A percentile compares a stretch with the other conserved stretches of the same genome.
These are phyloP conservation scores for Colletotrichum liriopes DNA, from an alignment of 2,329 filamentous ascomycete species.

Conservation along the genomic window DNA sequence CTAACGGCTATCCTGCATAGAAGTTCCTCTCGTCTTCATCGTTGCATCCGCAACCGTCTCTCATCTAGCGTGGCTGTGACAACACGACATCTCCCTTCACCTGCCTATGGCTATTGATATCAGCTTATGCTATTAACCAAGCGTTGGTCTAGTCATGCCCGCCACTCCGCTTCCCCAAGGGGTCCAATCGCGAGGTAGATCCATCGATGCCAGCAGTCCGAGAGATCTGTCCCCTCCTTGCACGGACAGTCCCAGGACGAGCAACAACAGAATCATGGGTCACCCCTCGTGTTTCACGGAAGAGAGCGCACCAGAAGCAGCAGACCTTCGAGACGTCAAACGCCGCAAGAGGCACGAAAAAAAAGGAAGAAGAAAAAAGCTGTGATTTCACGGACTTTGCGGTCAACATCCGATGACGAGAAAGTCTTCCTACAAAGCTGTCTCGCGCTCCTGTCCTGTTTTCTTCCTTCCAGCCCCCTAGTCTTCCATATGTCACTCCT, in stretches of 20 bases:
- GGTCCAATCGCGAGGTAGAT: conserved; percentile 35
- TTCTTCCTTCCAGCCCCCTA: not conserved
- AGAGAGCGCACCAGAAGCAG: conserved; percentile 18
- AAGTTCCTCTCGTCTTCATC: not conserved
- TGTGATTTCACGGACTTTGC: conserved; percentile 20
- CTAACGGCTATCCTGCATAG: not conserved
- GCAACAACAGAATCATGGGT: conserved; percentile 35
- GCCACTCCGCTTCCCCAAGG: conserved; percentile 19
- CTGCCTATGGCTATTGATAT: not conserved
- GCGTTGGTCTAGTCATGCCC: not conserved
- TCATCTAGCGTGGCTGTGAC: conserved; percentile 2
- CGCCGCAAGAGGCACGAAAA: conserved; percentile 35
- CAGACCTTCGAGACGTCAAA: conserved; percentile 38
- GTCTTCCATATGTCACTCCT: conserved; percentile 10
- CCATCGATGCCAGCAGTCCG: conserved; percentile 24
- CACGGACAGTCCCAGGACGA: conserved; percentile 34
- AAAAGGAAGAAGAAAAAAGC: not conserved
- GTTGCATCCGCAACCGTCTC: conserved; percentile 14
- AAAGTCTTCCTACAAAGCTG: conserved; percentile 34
- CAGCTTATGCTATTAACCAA: conserved; percentile 13
- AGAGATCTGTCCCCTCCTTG: conserved; percentile 25
- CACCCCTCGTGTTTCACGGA: conserved; percentile 38
- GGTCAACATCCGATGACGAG: conserved; percentile 28
- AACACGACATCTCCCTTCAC: not conserved
- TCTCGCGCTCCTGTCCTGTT: conserved; percentile 9